These are phyloP conservation scores for Oryza longistaminata DNA, from an alignment of 176 grass and related monocot genomes.

Conservation along the genomic window DNA sequence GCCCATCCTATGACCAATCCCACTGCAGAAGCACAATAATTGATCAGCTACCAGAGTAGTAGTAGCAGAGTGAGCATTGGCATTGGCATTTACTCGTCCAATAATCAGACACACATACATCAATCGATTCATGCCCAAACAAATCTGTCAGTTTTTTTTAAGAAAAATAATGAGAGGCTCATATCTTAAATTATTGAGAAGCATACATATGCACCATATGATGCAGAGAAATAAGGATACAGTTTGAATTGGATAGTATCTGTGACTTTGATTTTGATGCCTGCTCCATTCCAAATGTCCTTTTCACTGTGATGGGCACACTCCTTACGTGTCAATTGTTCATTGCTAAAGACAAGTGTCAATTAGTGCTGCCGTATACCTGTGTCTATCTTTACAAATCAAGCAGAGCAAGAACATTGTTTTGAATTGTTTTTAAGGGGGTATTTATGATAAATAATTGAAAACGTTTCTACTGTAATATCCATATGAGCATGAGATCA, in stretches of 20 bases:
- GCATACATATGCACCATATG: too few relatives aligned
- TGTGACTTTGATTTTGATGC: background rate
- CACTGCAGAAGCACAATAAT: conserved; percentile 24
- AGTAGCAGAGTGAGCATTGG: background rate
- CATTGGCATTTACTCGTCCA: background rate
- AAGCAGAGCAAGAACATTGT: background rate
- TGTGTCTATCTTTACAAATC: background rate
- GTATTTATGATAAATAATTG: background rate
- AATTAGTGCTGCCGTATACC: background rate
- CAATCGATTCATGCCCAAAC: background rate
- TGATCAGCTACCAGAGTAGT: background rate
- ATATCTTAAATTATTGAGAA: background rate
- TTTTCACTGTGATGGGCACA: background rate
- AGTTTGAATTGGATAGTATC: background rate
- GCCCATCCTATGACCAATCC: background rate
- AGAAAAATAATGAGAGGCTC: background rate
- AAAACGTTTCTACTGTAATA: too few relatives aligned
- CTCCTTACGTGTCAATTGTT: conserved; percentile 16
- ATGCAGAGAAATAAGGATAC: conserved; percentile 15
- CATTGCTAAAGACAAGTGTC: background rate
- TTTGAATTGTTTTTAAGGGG: background rate
- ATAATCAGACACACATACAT: background rate
- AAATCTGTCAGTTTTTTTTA: background rate
- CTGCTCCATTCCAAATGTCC: background rate
- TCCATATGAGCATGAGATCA: too few relatives aligned